Evolutionary conservation across 805 yeast genomes (phyloP).

Genomic region (Metschnikowia peoriensis): DNA sequence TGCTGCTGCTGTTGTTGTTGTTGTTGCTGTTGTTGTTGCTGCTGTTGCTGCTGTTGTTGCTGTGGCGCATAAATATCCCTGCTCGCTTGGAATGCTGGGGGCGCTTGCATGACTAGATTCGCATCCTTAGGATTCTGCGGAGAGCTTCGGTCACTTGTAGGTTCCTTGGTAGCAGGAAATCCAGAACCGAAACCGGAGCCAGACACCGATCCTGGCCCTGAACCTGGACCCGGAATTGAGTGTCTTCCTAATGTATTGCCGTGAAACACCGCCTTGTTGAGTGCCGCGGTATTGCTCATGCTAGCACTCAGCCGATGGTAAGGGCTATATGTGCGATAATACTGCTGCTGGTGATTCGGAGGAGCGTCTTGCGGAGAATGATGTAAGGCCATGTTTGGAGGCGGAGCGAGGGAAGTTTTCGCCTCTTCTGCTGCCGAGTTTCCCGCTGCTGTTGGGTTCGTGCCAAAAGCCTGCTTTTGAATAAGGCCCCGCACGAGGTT

Average conservation of each 20-base stretch:
- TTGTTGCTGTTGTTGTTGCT: too few species aligned
- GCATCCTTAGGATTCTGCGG: not conserved
- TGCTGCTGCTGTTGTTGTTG: not conserved
- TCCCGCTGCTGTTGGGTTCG: not conserved
- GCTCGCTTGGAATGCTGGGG: not conserved
- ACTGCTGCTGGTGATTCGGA: not conserved
- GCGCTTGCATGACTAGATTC: not conserved
- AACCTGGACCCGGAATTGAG: not conserved
- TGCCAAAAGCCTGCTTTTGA: conserved; percentile 4
- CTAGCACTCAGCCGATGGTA: conserved; percentile 10
- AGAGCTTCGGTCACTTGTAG: not conserved
- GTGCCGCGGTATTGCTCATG: conserved; percentile 3
- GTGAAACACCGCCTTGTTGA: conserved; percentile 2
- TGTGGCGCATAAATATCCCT: not conserved
- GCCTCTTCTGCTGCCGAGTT: not conserved
- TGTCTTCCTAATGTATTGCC: not conserved
- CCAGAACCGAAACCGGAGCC: not conserved
- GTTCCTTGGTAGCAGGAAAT: not conserved
- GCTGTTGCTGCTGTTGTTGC: not conserved
- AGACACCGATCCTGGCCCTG: not conserved
- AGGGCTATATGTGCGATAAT: conserved; percentile 6
- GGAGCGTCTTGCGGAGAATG: too few species aligned
- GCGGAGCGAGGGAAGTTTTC: not conserved
- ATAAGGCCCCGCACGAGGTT: conserved; percentile 5
- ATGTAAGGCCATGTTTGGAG: too few species aligned